Evolutionary conservation across 257 asterid species (phyloP).

Genomic region (Nyctanthes arbortristis): DNA sequence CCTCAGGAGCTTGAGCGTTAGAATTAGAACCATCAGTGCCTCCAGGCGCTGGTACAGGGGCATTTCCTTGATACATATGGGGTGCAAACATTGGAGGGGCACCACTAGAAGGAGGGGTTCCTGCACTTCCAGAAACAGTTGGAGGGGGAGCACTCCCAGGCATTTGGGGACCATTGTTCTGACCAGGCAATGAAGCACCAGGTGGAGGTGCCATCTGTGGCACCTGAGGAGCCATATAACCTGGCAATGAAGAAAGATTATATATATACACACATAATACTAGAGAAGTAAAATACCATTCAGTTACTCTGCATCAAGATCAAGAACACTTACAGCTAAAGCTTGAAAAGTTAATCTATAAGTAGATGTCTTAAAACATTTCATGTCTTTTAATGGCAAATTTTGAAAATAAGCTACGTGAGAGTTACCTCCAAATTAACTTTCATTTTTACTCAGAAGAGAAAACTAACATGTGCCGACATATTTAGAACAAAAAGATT

Average conservation of each 20-base stretch:
- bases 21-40: conserved; percentile 48
- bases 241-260: conserved; percentile 34
- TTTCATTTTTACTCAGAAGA: background rate
- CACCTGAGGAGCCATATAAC: conserved; percentile 53
- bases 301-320: background rate
- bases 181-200: conserved; percentile 66
- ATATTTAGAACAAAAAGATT: too few relatives aligned
- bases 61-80: conserved; percentile 58
- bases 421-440: too few relatives aligned
- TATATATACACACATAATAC: background rate
- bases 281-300: background rate
- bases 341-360: background rate
- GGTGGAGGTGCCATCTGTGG: conserved; percentile 73
- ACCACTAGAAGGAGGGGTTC: conserved; percentile 45
- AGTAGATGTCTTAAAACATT: background rate
- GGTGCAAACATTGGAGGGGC: conserved; percentile 58
- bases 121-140: conserved; percentile 54
- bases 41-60: conserved; percentile 41
- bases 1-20: conserved; percentile 45
- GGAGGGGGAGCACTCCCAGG: conserved; percentile 59
- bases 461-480: background rate
- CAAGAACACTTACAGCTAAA: background rate
- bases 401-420: background rate
- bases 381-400: background rate
- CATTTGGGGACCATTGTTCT: conserved; percentile 68